Evolutionary conservation across 140 eudicot species (phyloP).

Genomic region (Anethum foeniculum): DNA sequence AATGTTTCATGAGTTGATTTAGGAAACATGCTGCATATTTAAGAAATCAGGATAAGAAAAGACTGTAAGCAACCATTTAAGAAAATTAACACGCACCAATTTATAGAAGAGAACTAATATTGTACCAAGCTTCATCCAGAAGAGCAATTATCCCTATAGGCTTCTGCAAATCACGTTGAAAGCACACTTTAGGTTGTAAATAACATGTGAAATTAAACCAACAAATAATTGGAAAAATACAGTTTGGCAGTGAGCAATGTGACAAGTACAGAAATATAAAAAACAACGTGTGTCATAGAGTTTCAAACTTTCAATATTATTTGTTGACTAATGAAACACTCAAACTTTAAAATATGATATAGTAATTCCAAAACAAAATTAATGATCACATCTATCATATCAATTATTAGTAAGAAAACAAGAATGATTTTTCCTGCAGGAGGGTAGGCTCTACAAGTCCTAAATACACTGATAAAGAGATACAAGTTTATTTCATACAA

Average conservation of each 20-base stretch:
- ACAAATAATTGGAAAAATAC: not conserved
- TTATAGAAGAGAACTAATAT: constrained; percentile 16
- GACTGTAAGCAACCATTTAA: constrained; percentile 10
- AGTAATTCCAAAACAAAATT: not conserved
- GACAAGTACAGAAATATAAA: not conserved
- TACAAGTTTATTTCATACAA: not conserved
- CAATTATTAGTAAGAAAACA: not conserved
- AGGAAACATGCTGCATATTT: constrained; percentile 88
- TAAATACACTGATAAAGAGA: not conserved
- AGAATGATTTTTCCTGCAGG: not conserved
- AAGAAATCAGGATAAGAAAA: constrained; percentile 24
- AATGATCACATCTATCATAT: not conserved
- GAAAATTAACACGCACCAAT: constrained; percentile 20
- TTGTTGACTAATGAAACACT: not conserved
- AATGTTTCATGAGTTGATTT: constrained; percentile 92
- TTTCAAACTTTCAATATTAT: not conserved
- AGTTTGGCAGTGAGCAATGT: not conserved
- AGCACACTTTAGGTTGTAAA: not conserved
- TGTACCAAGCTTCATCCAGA: constrained; percentile 98
- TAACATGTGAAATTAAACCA: not conserved
- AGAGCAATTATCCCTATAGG: constrained; percentile 90
- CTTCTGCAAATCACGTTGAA: constrained; percentile 56
- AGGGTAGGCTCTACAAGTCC: not conserved
- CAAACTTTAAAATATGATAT: not conserved
- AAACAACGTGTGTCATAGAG: not conserved